These are phyloP conservation scores for Sedum album DNA, from an alignment of 164 flowering plant species.

Conservation along the genomic window DNA sequence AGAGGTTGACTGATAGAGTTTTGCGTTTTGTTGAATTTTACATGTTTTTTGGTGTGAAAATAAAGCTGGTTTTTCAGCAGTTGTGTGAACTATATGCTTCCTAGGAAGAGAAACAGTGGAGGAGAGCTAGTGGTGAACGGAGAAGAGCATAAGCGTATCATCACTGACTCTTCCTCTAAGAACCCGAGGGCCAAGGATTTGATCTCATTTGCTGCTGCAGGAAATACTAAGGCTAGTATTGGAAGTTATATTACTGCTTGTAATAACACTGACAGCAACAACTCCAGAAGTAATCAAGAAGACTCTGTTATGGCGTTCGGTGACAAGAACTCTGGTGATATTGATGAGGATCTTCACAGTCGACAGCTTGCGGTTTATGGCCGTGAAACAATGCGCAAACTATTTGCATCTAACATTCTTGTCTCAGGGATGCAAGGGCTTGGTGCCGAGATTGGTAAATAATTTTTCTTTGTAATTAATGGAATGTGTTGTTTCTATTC, in stretches of 20 bases:
- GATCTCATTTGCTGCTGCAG: constrained; percentile 15
- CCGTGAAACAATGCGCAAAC: constrained; percentile 23
- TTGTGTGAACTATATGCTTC: constrained; percentile 52
- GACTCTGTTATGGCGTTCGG: constrained; percentile 11
- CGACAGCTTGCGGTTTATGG: constrained; percentile 28
- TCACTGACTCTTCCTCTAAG: constrained; percentile 24
- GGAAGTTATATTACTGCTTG: neutral
- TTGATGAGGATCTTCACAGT: constrained; percentile 29
- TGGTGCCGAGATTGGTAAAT: constrained; percentile 22
- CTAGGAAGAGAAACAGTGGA: constrained; percentile 43
- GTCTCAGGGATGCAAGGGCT: constrained; percentile 26
- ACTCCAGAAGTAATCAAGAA: neutral
- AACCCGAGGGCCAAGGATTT: constrained; percentile 27
- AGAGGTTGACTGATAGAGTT: neutral
- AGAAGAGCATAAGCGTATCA: constrained; percentile 7
- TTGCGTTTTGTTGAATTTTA: neutral
- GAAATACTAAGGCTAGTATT: neutral
- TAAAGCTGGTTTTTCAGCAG: constrained; percentile 33
- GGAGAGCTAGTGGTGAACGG: constrained; percentile 20
- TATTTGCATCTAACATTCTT: constrained; percentile 22
- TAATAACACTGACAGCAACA: neutral
- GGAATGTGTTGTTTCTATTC: neutral
- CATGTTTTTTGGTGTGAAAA: constrained; percentile 17
- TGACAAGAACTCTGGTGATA: constrained; percentile 13
- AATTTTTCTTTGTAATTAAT: neutral